phyloP scores from a whole-genome alignment of 805 yeast genomes.

The Candida peoriensis region DNA sequence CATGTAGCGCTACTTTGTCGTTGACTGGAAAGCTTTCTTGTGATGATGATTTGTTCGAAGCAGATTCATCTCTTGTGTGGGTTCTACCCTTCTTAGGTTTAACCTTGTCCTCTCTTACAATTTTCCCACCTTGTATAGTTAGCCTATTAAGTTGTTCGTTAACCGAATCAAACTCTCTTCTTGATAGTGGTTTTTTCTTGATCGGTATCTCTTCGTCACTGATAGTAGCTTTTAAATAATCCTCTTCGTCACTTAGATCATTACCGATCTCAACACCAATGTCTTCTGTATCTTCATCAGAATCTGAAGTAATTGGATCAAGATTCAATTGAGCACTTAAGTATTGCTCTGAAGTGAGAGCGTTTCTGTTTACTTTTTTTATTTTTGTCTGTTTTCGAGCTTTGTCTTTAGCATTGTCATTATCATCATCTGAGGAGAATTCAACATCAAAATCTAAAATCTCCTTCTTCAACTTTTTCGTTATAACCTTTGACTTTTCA shows the following conservation, averaged over 20 bases:
- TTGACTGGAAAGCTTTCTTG: too few species aligned
- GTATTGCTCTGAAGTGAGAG: not conserved
- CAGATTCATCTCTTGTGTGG: not conserved
- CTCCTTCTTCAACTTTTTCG: conserved; percentile 9
- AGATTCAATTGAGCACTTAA: not conserved
- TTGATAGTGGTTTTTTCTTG: not conserved
- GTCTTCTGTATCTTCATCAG: not conserved
- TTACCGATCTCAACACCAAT: not conserved
- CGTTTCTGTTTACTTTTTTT: not conserved
- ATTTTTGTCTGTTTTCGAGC: not conserved
- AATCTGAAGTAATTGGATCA: conserved; percentile 1
- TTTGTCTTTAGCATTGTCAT: conserved; percentile 2
- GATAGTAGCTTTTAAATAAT: not conserved
- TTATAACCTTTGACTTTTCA: not conserved
- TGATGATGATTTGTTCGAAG: too few species aligned
- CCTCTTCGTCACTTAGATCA: conserved; percentile 2
- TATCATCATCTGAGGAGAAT: conserved; percentile 13
- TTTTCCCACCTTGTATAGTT: not conserved
- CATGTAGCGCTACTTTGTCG: not conserved
- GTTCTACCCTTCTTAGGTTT: not conserved
- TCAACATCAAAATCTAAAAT: conserved; percentile 18
- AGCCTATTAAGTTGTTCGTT: conserved; percentile 1
- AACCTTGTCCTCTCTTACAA: not conserved
- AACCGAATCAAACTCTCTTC: conserved; percentile 14
- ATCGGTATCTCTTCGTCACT: not conserved